Evolutionary conservation across 2,329 filamentous ascomycete species (phyloP).

Genomic region (Fusarium praegraminearum): DNA sequence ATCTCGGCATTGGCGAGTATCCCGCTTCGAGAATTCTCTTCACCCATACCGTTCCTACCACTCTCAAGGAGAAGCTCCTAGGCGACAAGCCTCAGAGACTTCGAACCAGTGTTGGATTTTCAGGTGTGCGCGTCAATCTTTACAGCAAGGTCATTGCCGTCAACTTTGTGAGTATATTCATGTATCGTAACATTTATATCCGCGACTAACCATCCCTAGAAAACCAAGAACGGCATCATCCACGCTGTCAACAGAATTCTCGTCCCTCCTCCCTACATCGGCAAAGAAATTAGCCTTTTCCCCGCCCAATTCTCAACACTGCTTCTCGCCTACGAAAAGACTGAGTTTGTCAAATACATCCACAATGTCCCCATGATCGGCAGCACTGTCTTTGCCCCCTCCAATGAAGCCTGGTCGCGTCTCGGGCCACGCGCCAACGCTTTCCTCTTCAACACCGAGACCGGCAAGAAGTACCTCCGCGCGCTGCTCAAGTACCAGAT

Average conservation of each 20-base stretch:
- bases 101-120: conserved; percentile 71
- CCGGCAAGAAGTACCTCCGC: conserved; percentile 79
- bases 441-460: conserved; percentile 83
- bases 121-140: conserved; percentile 80
- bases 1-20: conserved; percentile 76
- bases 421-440: conserved; percentile 78
- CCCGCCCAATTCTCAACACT: conserved; percentile 84
- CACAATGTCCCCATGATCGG: conserved; percentile 68
- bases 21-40: conserved; percentile 73
- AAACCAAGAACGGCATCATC: conserved; percentile 82
- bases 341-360: conserved; percentile 73
- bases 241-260: conserved; percentile 81
- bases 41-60: conserved; percentile 80
- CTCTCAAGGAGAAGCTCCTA: conserved; percentile 68
- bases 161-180: conserved; percentile 70
- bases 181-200: rapidly evolving
- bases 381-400: conserved; percentile 83
- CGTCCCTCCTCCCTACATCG: conserved; percentile 76
- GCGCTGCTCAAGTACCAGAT: conserved; percentile 85
- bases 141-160: conserved; percentile 76
- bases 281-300: conserved; percentile 69
- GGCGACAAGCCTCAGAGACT: conserved; percentile 78
- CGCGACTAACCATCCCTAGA: conserved; percentile 54
- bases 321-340: conserved; percentile 78
- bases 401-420: conserved; percentile 81